Conservation (phyloP, 805 yeast genomes). For the Candida berthetii region DNA sequence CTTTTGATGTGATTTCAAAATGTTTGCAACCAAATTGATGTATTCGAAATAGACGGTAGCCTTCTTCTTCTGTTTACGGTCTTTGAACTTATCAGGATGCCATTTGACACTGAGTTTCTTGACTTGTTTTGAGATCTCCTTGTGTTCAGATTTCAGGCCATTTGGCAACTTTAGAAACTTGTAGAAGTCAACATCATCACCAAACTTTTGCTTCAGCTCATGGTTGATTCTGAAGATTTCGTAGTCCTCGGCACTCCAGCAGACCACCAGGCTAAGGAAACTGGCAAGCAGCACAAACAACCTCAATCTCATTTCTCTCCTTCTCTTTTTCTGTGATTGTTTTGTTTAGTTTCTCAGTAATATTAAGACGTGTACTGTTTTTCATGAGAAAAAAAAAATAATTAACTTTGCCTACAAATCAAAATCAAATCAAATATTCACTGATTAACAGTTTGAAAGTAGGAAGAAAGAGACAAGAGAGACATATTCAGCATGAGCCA, state of each 20-base stretch:
- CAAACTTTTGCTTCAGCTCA: slow-evolving; percentile 56
- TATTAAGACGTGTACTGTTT: too few species aligned
- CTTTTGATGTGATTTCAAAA: slow-evolving; percentile 54
- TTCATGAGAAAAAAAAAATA: too few species aligned
- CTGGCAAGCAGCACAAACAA: slow-evolving; percentile 10
- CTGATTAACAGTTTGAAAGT: neutral
- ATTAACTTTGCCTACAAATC: too few species aligned
- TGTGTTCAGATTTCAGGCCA: slow-evolving; percentile 34
- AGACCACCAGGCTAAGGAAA: slow-evolving; percentile 20
- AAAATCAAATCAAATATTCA: neutral
- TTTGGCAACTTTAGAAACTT: slow-evolving; percentile 16
- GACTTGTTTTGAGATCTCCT: slow-evolving; percentile 59
- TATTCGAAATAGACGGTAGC: slow-evolving; percentile 73
- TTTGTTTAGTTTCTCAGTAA: too few species aligned
- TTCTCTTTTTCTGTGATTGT: too few species aligned
- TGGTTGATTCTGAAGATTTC: slow-evolving; percentile 75
- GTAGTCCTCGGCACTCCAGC: slow-evolving; percentile 64
- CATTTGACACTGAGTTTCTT: slow-evolving; percentile 62
- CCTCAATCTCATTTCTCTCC: slow-evolving; percentile 10
- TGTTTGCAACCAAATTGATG: slow-evolving; percentile 68
- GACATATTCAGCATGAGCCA: slow-evolving; percentile 12
- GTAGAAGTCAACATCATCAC: slow-evolving; percentile 40
- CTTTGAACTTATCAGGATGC: slow-evolving; percentile 79
- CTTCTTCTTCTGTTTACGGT: slow-evolving; percentile 35
- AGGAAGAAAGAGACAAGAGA: neutral